Evolutionary conservation across 2,329 filamentous ascomycete species (phyloP).

Genomic region (Cryphonectria naterciae): DNA sequence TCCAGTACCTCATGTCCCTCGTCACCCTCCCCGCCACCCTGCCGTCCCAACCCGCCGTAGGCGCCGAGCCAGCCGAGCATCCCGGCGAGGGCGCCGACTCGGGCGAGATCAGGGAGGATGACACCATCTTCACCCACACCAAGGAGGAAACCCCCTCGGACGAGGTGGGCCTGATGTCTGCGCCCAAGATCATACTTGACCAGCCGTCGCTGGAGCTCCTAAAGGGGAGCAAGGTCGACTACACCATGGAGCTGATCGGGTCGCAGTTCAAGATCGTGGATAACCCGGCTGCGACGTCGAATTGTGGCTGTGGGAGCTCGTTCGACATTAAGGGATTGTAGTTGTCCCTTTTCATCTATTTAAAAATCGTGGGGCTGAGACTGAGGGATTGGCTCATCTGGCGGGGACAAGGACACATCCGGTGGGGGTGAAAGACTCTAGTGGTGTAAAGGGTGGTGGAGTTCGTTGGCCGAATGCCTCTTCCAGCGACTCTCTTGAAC

Average conservation of each 20-base stretch:
- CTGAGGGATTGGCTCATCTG: no score
- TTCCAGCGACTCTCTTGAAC: neutral
- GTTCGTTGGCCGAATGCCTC: neutral
- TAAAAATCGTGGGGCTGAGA: neutral
- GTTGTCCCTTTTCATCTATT: no score
- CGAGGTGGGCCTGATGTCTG: constrained; percentile 36
- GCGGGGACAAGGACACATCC: neutral
- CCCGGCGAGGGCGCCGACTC: constrained; percentile 38
- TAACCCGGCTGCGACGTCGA: constrained; percentile 89
- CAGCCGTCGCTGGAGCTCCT: constrained; percentile 83
- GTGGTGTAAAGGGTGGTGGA: neutral
- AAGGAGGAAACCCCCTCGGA: constrained; percentile 47
- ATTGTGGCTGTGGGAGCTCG: constrained; percentile 95
- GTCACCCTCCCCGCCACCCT: constrained; percentile 59
- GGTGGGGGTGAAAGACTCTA: neutral
- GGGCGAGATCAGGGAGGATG: constrained; percentile 66
- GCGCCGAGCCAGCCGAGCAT: constrained; percentile 24
- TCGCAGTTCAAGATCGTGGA: constrained; percentile 94
- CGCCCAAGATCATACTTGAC: constrained; percentile 86
- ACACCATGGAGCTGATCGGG: constrained; percentile 89
- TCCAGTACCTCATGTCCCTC: constrained; percentile 94
- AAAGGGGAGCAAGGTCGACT: constrained; percentile 94
- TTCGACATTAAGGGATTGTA: constrained; percentile 77
- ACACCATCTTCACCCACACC: constrained; percentile 81
- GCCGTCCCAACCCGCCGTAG: constrained; percentile 29